phyloP scores from a whole-genome alignment of 1,284 basidiomycete genomes.

The Leccinum subrobustum region DNA sequence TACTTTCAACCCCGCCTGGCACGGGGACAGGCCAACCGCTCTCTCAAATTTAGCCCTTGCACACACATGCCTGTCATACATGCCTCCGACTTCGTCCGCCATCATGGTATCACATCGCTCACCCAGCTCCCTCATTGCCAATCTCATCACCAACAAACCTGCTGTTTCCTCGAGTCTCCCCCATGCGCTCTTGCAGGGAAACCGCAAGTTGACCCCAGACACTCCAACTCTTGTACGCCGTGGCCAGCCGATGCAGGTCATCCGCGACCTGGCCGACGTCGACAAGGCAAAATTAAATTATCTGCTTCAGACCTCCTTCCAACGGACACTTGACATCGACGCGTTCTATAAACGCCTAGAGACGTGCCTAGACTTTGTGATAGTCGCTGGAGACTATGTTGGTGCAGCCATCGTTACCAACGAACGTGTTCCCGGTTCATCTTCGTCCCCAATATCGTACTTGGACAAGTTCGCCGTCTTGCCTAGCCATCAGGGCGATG shows the following conservation, averaged over 20 bases:
- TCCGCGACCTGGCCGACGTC: constrained; percentile 64
- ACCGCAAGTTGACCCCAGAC: constrained; percentile 81
- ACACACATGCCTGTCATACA: constrained; percentile 84
- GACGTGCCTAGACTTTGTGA: constrained; percentile 83
- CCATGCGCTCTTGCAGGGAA: constrained; percentile 85
- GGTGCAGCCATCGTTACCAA: constrained; percentile 95
- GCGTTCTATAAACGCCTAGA: constrained; percentile 82
- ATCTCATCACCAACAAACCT: constrained; percentile 98
- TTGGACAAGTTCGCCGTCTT: constrained; percentile 99
- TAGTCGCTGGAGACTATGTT: constrained; percentile 94
- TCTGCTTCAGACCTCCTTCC: constrained; percentile 88
- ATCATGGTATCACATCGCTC: constrained; percentile 98
- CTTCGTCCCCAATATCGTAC: constrained; percentile 71
- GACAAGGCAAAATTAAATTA: constrained; percentile 76
- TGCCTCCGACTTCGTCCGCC: constrained; percentile 92
- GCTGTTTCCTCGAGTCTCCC: constrained; percentile 94
- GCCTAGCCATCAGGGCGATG: constrained; percentile 94
- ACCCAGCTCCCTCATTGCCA: constrained; percentile 92
- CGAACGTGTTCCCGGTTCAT: constrained; percentile 51
- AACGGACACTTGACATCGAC: constrained; percentile 68
- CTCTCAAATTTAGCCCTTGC: constrained; percentile 88
- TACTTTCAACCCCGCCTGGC: constrained; percentile 84
- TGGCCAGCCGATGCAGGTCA: constrained; percentile 84
- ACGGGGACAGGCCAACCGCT: constrained; percentile 78
- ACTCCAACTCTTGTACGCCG: constrained; percentile 93